Conservation (phyloP, 1,284 basidiomycete genomes). For the Leccinum solheimii region DNA sequence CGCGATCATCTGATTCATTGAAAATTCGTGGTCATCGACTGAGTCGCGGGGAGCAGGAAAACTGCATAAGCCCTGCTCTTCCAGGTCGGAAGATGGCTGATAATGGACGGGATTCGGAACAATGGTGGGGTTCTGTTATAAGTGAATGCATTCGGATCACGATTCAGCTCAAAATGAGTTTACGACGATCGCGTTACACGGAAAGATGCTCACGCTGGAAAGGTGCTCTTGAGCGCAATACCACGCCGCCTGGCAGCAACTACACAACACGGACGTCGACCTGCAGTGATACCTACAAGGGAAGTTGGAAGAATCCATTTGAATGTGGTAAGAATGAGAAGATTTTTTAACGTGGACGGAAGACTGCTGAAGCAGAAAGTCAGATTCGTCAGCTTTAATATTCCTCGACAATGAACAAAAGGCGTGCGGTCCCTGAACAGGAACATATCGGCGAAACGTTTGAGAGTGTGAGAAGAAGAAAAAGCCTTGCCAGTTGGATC, state of each 20-base stretch:
- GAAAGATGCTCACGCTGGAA: slow-evolving; percentile 48
- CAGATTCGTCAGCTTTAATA: slow-evolving; percentile 22
- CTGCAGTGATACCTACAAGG: slow-evolving; percentile 64
- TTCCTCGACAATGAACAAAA: slow-evolving; percentile 21
- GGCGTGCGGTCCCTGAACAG: slow-evolving; percentile 3
- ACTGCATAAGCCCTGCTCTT: neutral
- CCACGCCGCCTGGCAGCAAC: slow-evolving; percentile 73
- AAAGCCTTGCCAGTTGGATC: neutral
- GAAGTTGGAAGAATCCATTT: neutral
- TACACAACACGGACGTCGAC: slow-evolving; percentile 78
- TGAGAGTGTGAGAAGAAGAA: slow-evolving; percentile 12
- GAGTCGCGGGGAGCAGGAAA: neutral
- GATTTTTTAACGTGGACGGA: slow-evolving; percentile 3
- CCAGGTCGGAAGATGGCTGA: neutral
- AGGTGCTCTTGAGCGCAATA: slow-evolving; percentile 75
- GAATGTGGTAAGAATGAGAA: neutral
- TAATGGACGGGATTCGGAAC: neutral
- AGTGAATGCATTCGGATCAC: neutral
- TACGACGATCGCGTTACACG: slow-evolving; percentile 21
- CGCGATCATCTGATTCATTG: neutral
- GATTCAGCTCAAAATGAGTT: slow-evolving; percentile 1
- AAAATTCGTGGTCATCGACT: neutral
- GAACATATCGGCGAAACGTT: slow-evolving; percentile 2
- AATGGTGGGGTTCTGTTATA: neutral
- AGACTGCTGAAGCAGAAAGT: slow-evolving; percentile 2